Evolutionary conservation across 1,139 yeast genomes (phyloP).

Genomic region (Candida glucosophila): DNA sequence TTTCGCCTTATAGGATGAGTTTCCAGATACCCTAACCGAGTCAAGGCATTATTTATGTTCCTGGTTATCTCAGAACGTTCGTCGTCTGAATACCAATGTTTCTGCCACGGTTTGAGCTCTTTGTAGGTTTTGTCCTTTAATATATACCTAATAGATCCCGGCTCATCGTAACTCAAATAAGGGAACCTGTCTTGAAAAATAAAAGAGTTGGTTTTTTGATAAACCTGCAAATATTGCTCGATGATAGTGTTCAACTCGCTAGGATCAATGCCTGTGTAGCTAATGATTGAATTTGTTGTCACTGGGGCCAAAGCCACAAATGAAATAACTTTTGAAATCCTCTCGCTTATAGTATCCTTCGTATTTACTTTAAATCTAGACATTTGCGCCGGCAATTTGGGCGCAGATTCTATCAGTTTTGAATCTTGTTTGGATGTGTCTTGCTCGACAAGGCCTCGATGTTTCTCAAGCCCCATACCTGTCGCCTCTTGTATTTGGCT

Average conservation of each 20-base stretch:
- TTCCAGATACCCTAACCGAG: constrained; percentile 35
- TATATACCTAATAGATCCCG: constrained; percentile 10
- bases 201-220: constrained; percentile 25
- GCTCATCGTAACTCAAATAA: constrained; percentile 3
- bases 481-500: too few relatives aligned
- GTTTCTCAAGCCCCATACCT: too few relatives aligned
- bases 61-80: constrained; percentile 26
- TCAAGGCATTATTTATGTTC: constrained; percentile 32
- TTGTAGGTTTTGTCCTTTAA: constrained; percentile 37
- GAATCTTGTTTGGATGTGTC: too few relatives aligned
- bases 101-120: constrained; percentile 31
- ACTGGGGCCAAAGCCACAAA: constrained; percentile 35
- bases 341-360: constrained; percentile 13
- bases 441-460: too few relatives aligned
- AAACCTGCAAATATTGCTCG: constrained; percentile 19
- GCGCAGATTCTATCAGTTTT: too few relatives aligned
- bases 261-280: constrained; percentile 6
- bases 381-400: too few relatives aligned
- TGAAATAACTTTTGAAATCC: constrained; percentile 20
- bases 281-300: constrained; percentile 10
- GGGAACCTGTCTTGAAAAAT: constrained; percentile 27
- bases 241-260: constrained; percentile 6
- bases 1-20: constrained; percentile 37
- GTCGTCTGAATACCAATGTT: constrained; percentile 25
- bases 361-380: constrained; percentile 7